Evolutionary conservation across 2,329 filamentous ascomycete species (phyloP).

Genomic region (Incumbomyces delicatus): DNA sequence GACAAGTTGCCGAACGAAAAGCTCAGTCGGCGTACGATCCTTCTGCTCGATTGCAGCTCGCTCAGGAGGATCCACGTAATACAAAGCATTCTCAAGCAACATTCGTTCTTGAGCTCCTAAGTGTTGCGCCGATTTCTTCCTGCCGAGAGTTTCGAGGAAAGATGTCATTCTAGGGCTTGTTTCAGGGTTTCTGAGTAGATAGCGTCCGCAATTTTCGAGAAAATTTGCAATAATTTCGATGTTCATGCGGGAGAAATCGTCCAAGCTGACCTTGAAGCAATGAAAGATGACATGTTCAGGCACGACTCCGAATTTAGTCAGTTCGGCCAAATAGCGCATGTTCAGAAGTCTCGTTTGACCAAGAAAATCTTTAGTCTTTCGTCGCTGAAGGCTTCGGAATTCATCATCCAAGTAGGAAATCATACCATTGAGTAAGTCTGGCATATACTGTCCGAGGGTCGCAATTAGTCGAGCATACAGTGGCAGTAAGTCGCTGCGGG

Average conservation of each 20-base stretch:
- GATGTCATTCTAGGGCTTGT: constrained; percentile 87
- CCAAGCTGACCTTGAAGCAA: constrained; percentile 91
- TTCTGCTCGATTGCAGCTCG: constrained; percentile 93
- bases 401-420: constrained; percentile 91
- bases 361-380: constrained; percentile 95
- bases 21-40: constrained; percentile 83
- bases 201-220: constrained; percentile 91
- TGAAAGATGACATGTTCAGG: constrained; percentile 98
- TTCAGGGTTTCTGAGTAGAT: constrained; percentile 82
- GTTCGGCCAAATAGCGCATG: constrained; percentile 91
- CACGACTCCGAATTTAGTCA: constrained; percentile 96
- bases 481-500: constrained; percentile 79
- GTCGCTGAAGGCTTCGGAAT: constrained; percentile 88
- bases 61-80: constrained; percentile 93
- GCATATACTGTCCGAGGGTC: constrained; percentile 86
- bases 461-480: constrained; percentile 88
- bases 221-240: constrained; percentile 97
- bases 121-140: constrained; percentile 92
- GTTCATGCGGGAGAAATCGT: constrained; percentile 97
- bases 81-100: constrained; percentile 95
- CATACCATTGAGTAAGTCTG: constrained; percentile 83
- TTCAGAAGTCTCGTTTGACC: constrained; percentile 89
- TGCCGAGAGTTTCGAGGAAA: constrained; percentile 86
- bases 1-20: constrained; percentile 85
- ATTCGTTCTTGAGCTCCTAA: constrained; percentile 93